Conservation (phyloP, 2,329 filamentous ascomycete species). For the Knoxdaviesia capensis region DNA sequence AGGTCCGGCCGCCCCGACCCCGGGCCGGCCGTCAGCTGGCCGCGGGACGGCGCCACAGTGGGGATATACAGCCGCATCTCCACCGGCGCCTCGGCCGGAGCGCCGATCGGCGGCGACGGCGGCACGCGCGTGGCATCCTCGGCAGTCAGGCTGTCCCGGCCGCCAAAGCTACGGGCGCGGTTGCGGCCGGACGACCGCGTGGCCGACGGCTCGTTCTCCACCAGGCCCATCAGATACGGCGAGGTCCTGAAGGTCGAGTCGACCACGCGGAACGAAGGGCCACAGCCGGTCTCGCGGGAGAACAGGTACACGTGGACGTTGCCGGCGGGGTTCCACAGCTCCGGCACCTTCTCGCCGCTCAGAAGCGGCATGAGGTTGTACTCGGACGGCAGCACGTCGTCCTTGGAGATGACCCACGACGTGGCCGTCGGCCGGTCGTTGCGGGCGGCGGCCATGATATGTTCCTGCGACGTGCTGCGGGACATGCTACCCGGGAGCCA, state of each 20-base stretch:
- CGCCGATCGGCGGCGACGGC: constrained; percentile 15
- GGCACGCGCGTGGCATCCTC: constrained; percentile 25
- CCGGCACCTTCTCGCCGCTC: constrained; percentile 39
- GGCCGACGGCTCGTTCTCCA: constrained; percentile 17
- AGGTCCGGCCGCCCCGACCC: constrained; percentile 12
- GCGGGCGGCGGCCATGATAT: no score
- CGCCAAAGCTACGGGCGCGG: constrained; percentile 23
- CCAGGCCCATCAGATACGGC: constrained; percentile 27
- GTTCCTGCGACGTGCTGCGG: not conserved
- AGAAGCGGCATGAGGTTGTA: constrained; percentile 33
- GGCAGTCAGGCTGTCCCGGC: constrained; percentile 24
- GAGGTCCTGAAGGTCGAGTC: constrained; percentile 30
- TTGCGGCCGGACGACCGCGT: constrained; percentile 13
- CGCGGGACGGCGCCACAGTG: no score
- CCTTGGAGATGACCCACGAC: constrained; percentile 33
- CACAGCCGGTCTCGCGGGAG: constrained; percentile 24
- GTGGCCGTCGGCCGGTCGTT: no score
- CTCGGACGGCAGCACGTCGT: constrained; percentile 29
- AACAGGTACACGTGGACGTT: constrained; percentile 37
- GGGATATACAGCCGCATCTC: constrained; percentile 35
- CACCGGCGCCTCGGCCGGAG: constrained; percentile 16
- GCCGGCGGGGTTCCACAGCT: constrained; percentile 43
- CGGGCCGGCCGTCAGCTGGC: constrained; percentile 14
- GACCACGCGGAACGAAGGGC: constrained; percentile 42
- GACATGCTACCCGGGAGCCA: no score